Evolutionary conservation across 202 grass and related monocot species (phyloP), one percentile per base, ranked within the genome.

Genomic region (Carex arenaria): DNA sequence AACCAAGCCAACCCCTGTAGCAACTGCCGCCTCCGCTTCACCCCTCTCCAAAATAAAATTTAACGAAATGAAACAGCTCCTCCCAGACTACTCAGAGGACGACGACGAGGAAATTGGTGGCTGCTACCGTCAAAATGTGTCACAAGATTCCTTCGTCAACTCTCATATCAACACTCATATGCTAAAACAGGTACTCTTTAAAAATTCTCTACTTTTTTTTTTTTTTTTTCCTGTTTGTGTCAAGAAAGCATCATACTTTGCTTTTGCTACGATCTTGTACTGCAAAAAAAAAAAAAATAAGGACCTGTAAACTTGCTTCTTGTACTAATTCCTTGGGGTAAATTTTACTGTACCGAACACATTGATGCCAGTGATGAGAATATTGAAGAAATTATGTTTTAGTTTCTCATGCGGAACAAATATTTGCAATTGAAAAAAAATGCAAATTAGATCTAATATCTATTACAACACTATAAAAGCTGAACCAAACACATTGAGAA

Each of bases 121-220:
- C 36, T 40, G 36, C 5, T 40, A 40, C 36, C 36, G 36, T 40
- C 0, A 40, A 6, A 43, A 43, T 7, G 40, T 42, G 40, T 42
- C 6, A 42, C 88, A 94, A 69, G 90, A 97, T 84, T 91, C 89
- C 8, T 87, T 94, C 23, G 56, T 67, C 32, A 72, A 84, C 57
- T 86, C 80, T 22, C 89, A 94, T 30, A 88, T 97, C 72, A 83
- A 88, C 83, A 67, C 86, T 30, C 87, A 89, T 60, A 81, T 93
- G 7, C 74, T 97, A 80, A 89, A 94, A 85, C 87, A 94, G 90
- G 90, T 94, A 84, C 55, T 28, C 22, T 85, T 54, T 28, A 12
- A 78, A 54, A 76, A 4, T 12, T 51, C 9, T 13, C 6, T 53
- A 62, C 34, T 67, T n/a, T 77, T 20, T 53, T 51, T 53, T 2